A percentile compares a stretch with the other conserved stretches of the same genome.
phyloP scores from a whole-genome alignment of 768 basidiomycete genomes.

The Suillus fuscotomentosus region DNA sequence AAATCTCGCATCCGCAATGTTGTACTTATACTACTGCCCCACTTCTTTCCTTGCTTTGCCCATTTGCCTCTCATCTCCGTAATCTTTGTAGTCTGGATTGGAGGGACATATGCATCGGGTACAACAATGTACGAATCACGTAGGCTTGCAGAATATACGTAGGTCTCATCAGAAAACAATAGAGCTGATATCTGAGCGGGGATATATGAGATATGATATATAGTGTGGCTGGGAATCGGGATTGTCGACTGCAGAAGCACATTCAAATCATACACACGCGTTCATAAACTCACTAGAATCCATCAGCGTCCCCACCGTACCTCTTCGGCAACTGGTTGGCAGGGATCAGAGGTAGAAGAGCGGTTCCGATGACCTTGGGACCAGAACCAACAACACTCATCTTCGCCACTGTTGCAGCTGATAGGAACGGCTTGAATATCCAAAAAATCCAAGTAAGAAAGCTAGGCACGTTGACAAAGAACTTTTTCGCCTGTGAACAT shows the following conservation, averaged over 20 bases:
- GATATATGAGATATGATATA: not conserved
- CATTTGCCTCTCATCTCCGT: not conserved
- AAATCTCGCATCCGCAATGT: not conserved
- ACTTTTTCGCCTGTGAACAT: slow-evolving; percentile 58
- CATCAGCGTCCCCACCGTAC: slow-evolving; percentile 68
- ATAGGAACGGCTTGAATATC: slow-evolving; percentile 73
- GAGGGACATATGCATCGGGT: not conserved
- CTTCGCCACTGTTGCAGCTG: slow-evolving; percentile 74
- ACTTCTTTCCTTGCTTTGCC: not conserved
- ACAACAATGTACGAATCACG: not conserved
- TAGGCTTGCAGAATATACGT: not conserved
- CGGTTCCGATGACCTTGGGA: slow-evolving; percentile 53
- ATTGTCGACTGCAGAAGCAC: not conserved
- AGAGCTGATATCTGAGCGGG: not conserved
- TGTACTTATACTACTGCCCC: not conserved
- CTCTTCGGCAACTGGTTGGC: slow-evolving; percentile 57
- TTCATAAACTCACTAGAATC: slow-evolving; percentile 34
- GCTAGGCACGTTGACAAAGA: slow-evolving; percentile 80
- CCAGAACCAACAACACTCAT: slow-evolving; percentile 77
- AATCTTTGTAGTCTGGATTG: not conserved
- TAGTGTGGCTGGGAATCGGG: not conserved
- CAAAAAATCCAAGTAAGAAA: slow-evolving; percentile 83
- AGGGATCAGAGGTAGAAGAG: slow-evolving; percentile 57
- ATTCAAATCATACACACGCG: not conserved
- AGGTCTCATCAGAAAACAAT: not conserved